Base-by-base conservation (phyloP, 805 yeast species). In the Kuraishia ogatae region DNA sequence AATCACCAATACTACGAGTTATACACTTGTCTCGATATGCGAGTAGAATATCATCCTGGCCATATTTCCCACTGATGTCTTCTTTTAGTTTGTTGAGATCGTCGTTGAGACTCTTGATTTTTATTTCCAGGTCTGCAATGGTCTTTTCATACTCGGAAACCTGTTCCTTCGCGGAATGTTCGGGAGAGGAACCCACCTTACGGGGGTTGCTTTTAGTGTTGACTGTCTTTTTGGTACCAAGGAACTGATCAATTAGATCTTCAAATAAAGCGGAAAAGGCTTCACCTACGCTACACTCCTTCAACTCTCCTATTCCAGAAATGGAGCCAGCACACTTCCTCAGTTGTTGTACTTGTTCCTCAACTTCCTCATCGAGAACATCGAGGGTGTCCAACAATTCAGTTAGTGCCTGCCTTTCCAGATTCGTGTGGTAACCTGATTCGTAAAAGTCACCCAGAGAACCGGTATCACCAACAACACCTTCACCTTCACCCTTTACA, bases 11-110 rank as follows among this genome's bases (percentile, higher is more conserved):
- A n/a, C 71, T 72, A 29, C 71, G 69, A 50, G 66, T 63, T 17
- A 84, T 72, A 65, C 85, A 79, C 24, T 67, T 65, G 26, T 76
- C 78, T 52, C 73, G 69, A 48, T 83, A 70, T 0, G 91, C 82
- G 54, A 90, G 71, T 39, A 87, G 72, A 13, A 88, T 79, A 58
- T 84, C 90, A 28, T 78, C 72, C 0, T 82, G 83, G 1, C 96
- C 96, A 62, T 75, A 78, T 50, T 62, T 71, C 58, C 58, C 70
- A 35, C 17, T 11, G 43, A 35, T 35, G 17, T 15, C n/a, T 17
- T 35, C 43, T 35, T 15, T 64, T 64, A 15, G 58, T 55, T 49
- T 57, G 52, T 2, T 56, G 49, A 50, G 46, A 22, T 56, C 55
- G 2, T 46, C n/a, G 22, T 51, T 43, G 10, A 59, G 49, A 13